Evolutionary conservation across 179 eudicot genomes (phyloP).

Genomic region (Silene coronaria): DNA sequence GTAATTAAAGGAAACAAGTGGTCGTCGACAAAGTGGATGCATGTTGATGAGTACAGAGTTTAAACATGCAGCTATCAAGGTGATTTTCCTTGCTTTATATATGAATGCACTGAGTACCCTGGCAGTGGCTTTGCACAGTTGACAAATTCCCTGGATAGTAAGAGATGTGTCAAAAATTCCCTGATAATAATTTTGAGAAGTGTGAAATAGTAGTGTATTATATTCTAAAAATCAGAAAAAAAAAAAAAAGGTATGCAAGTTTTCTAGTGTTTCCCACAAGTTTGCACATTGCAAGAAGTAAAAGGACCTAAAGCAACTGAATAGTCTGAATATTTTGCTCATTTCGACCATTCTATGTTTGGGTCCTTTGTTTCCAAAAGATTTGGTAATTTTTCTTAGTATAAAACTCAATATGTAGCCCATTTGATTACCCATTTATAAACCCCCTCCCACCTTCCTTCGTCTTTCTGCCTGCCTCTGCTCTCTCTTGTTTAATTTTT

Average conservation of each 20-base stretch:
- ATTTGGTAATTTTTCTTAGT: not conserved
- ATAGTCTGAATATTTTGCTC: not conserved
- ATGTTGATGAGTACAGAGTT: constrained; percentile 49
- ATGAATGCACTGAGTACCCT: not conserved
- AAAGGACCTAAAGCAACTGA: not conserved
- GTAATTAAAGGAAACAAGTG: constrained; percentile 64
- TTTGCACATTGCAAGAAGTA: not conserved
- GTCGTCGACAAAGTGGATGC: constrained; percentile 71
- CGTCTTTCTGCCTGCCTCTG: not conserved
- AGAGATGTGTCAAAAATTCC: not conserved
- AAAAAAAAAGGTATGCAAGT: not conserved
- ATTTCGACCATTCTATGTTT: not conserved
- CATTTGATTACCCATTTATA: not conserved
- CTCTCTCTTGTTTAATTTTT: not conserved
- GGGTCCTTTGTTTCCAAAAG: not conserved
- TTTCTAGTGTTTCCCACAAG: not conserved
- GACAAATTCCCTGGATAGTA: not conserved
- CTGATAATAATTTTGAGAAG: not conserved
- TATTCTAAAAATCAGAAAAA: not conserved
- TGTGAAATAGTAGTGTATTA: not conserved
- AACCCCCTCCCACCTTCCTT: not conserved
- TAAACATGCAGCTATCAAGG: constrained; percentile 27
- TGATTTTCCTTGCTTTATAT: constrained; percentile 11
- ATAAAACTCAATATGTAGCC: not conserved
- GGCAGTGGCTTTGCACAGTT: not conserved